phyloP scores from a whole-genome alignment of 225 moss, liverwort and hornwort genomes.

The Sphagnum contortum region DNA sequence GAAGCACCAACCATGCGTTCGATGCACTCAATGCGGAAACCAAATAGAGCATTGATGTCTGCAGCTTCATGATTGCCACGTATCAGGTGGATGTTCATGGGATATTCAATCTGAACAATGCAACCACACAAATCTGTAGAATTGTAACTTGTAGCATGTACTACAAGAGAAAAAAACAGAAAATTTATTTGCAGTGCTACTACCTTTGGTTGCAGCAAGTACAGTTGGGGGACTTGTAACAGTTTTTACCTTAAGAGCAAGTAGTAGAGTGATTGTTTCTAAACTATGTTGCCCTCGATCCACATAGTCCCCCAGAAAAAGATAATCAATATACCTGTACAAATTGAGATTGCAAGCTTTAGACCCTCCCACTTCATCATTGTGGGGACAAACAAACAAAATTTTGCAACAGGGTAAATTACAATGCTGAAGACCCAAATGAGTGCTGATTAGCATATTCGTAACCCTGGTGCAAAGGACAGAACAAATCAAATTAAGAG shows the following conservation, averaged over 20 bases:
- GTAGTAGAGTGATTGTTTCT: conserved; percentile 82
- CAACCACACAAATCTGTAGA: too few species aligned
- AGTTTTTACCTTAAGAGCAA: conserved; percentile 71
- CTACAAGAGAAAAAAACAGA: too few species aligned
- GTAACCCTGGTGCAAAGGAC: too few species aligned
- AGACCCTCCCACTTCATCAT: too few species aligned
- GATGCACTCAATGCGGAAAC: conserved; percentile 95
- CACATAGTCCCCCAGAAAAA: conserved; percentile 92
- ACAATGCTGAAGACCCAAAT: too few species aligned
- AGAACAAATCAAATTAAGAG: too few species aligned
- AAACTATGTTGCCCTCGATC: conserved; percentile 95
- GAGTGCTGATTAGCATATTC: too few species aligned
- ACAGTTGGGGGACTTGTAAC: background rate
- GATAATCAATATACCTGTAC: conserved; percentile 89
- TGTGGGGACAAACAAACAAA: too few species aligned
- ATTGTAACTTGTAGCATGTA: too few species aligned
- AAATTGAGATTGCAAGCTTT: background rate
- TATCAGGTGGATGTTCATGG: conserved; percentile 80
- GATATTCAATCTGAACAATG: conserved; percentile 65
- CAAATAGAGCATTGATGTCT: conserved; percentile 93
- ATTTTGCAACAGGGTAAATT: too few species aligned
- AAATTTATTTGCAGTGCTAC: too few species aligned
- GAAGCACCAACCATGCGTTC: conserved; percentile 67
- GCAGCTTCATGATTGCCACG: conserved; percentile 99
- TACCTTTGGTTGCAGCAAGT: too few species aligned